These are phyloP conservation scores for Barnettozyma vustinii DNA, from an alignment of 805 yeast genomes.

Conservation along the genomic window DNA sequence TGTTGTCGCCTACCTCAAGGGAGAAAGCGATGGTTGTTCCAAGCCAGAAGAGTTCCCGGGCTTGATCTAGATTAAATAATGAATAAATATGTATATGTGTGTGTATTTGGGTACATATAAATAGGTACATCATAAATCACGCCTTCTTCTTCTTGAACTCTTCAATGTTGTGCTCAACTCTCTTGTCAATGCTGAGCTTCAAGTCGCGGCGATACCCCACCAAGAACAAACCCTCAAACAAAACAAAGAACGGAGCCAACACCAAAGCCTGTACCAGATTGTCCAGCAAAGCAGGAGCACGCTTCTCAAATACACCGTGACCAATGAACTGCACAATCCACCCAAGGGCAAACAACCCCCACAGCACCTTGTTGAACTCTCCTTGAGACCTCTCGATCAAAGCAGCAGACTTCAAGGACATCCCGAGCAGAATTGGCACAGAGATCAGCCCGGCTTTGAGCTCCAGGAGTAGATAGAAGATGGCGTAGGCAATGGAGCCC, in stretches of 20 bases:
- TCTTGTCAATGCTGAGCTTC: slow-evolving; percentile 29
- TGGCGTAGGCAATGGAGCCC: slow-evolving; percentile 42
- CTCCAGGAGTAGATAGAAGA: slow-evolving; percentile 59
- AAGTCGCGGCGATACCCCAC: slow-evolving; percentile 54
- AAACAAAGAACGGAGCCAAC: slow-evolving; percentile 85
- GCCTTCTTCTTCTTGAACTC: slow-evolving; percentile 15
- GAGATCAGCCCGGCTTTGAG: slow-evolving; percentile 41
- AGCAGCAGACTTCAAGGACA: slow-evolving; percentile 22
- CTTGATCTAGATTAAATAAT: neutral
- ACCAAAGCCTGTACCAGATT: slow-evolving; percentile 80
- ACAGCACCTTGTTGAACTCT: slow-evolving; percentile 8
- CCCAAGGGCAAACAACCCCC: slow-evolving; percentile 40
- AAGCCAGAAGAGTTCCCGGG: slow-evolving; percentile 13
- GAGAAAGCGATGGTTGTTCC: slow-evolving; percentile 31
- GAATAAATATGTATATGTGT: neutral
- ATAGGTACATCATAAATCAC: neutral
- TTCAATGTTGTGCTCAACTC: slow-evolving; percentile 30
- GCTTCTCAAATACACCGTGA: slow-evolving; percentile 73
- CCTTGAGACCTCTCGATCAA: slow-evolving; percentile 19
- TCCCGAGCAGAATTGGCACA: slow-evolving; percentile 32
- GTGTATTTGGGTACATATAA: neutral
- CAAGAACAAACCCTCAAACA: slow-evolving; percentile 66
- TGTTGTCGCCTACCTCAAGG: slow-evolving; percentile 37
- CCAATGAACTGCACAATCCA: slow-evolving; percentile 90
- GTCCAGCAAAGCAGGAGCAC: slow-evolving; percentile 85